A percentile compares a stretch with the other conserved stretches of the same genome.
Evolutionary conservation across 179 eudicot species (phyloP).

Genomic region (Camellia oleifera): DNA sequence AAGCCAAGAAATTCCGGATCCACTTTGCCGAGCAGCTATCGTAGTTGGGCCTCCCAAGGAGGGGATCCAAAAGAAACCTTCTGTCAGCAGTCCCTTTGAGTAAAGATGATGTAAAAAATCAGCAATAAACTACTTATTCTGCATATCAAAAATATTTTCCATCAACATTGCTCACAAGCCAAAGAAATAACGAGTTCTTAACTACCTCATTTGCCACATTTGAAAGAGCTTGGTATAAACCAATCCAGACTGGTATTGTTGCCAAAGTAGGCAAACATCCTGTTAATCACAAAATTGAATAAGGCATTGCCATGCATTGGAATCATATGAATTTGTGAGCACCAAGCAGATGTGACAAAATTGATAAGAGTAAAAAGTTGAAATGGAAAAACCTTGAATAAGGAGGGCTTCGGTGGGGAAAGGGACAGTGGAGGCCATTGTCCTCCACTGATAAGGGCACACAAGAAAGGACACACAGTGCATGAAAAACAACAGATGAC

Average conservation of each 20-base stretch:
- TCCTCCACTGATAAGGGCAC: not conserved
- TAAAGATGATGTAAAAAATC: conserved; percentile 6
- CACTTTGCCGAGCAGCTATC: conserved; percentile 98
- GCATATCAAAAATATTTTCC: not conserved
- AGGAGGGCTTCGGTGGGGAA: not conserved
- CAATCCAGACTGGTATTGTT: conserved; percentile 98
- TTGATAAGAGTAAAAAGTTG: not conserved
- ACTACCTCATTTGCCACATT: conserved; percentile 98
- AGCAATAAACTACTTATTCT: conserved; percentile 9
- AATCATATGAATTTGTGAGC: not conserved
- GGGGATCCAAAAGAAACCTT: conserved; percentile 99
- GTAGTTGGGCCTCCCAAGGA: conserved; percentile 98
- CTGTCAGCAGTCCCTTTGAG: conserved; percentile 85
- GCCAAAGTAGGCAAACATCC: conserved; percentile 99
- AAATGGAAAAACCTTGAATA: conserved; percentile 4
- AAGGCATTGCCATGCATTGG: not conserved
- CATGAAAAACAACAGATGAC: not conserved
- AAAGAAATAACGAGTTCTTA: not conserved
- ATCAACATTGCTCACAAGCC: not conserved
- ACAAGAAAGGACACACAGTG: not conserved
- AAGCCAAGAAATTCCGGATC: conserved; percentile 97
- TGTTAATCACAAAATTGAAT: conserved; percentile 27
- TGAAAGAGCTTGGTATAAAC: conserved; percentile 98
- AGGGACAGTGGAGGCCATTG: not conserved
- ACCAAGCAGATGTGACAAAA: not conserved